Evolutionary conservation across 2,329 filamentous ascomycete species (phyloP).

Genomic region (Xylaria multiplex): DNA sequence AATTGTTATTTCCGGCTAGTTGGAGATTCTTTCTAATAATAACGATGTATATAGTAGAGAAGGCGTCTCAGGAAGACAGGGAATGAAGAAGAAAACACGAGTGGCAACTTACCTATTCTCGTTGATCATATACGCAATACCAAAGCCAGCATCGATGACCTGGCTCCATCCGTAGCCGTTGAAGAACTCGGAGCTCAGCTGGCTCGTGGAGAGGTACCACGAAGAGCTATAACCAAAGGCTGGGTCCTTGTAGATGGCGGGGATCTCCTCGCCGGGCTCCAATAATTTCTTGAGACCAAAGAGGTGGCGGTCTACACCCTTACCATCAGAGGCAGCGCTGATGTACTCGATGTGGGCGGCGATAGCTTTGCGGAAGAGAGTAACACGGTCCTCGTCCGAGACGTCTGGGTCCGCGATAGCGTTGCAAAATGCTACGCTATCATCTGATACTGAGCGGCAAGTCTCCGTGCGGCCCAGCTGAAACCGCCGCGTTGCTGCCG

Average conservation of each 20-base stretch:
- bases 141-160: constrained; percentile 94
- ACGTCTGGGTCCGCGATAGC: constrained; percentile 78
- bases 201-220: constrained; percentile 90
- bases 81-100: background rate
- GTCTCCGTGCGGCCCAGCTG: constrained; percentile 97
- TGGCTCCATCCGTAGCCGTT: constrained; percentile 99
- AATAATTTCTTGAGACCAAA: constrained; percentile 95
- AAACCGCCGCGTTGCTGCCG: constrained; percentile 92
- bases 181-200: constrained; percentile 96
- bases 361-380: constrained; percentile 84
- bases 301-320: constrained; percentile 95
- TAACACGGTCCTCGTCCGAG: constrained; percentile 72
- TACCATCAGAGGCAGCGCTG: constrained; percentile 85
- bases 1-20: constrained; percentile 36
- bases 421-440: constrained; percentile 88
- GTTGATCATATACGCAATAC: constrained; percentile 99
- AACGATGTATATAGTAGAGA: background rate
- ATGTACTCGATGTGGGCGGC: constrained; percentile 91
- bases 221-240: constrained; percentile 83
- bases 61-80: background rate
- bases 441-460: constrained; percentile 90
- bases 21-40: background rate
- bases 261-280: constrained; percentile 80
- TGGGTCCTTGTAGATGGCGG: constrained; percentile 86
- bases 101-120: constrained; percentile 78